Base-by-base conservation (phyloP, 805 yeast genomes). In the Torulaspora gathmanii region DNA sequence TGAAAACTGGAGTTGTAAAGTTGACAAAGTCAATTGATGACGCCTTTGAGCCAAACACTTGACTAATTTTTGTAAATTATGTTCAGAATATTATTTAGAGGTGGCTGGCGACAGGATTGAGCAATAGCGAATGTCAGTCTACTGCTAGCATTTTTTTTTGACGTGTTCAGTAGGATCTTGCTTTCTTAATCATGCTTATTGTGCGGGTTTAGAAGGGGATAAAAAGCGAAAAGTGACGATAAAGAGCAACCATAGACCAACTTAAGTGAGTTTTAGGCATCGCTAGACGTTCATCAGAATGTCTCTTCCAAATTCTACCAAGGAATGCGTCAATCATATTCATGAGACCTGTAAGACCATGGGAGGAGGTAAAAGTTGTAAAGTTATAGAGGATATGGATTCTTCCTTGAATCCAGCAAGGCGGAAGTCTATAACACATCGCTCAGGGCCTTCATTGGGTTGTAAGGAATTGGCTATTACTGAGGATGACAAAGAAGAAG, bases 1-100 rank as follows among this genome's bases (percentile, higher is more conserved):
- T 36, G 68, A 78, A 16, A 80, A 79, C 33, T 87, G 96, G 96
- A 74, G 71, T 42, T 88, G 96, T 52, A 58, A 49, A 47, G 45
- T 57, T 17, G 42, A 37, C 6, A 38, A 50, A 31, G 20, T 44
- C 12, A 42, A 44, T n/a, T 49, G 25, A 42, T 16, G 15, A 19
- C 31, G 23, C 34, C 19, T n/a, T 11, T 4, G 8, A 4, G n/a
- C 7, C 3, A 16, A 10, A 37, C 15, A 13, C 23, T 15, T 22
- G 16, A 17, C 16, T 16, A 27, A 13, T 16, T 26, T 26, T 13
- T 37, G 22, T 26, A 15, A 8, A 16, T 8, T 37, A 36, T 37
- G 15, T 31, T 11, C 12, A 8, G 22, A n/a, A n/a, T n/a, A n/a
- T n/a, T n/a, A n/a, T n/a, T n/a, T n/a, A 17, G 36, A 33, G 19